Evolutionary conservation across 1,284 basidiomycete species (phyloP), one percentile per base, ranked within the genome.

Genomic region (Ceratobasidium sp.): DNA sequence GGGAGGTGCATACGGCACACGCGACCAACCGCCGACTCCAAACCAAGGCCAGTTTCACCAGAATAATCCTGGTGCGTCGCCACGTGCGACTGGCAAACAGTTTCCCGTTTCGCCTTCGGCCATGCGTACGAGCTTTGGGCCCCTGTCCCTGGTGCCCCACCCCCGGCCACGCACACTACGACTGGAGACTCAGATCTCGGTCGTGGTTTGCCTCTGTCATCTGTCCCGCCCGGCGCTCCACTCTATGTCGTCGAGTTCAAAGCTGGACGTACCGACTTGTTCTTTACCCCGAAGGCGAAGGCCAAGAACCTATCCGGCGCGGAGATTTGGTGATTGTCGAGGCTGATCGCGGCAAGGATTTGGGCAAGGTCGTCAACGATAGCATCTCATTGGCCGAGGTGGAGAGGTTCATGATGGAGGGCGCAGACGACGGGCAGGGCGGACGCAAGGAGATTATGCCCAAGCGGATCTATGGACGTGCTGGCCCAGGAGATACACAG

Each of bases 221-320:
- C 88, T 32, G 87, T 99, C 32, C 89, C 94, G 0, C 80, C 89
- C 17, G 87, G 88, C 27, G 94, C 91, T 81, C 92, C 92, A n/a
- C 84, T 98, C 4, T 98, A 88, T 82, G 96, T 98, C 75, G 92
- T 98, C 75, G 93, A 97, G 77, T 99, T 99, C 84, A 98, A 98
- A 81, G 94, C 94, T 0, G 94, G 94, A 0, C 87, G 96, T 31
- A 96, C 94, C 71, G 96, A 98, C 78, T 81, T 99, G 35, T 97
- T 94, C 79, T 98, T 96, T 79, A 85, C 90, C 73, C 88, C 87
- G 1, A 89, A 75, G 80, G 86, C 5, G 81, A 81, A 15, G 52
- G 52, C 32, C 27, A 20, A 69, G 79, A 82, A 34, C 85, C 92
- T 73, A 85, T 94, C 69, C 83, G 85, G 15, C 86, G 89, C 17